These are phyloP conservation scores for Ganoderma leucocontextum DNA, from an alignment of 1,284 basidiomycete species.

Conservation along the genomic window DNA sequence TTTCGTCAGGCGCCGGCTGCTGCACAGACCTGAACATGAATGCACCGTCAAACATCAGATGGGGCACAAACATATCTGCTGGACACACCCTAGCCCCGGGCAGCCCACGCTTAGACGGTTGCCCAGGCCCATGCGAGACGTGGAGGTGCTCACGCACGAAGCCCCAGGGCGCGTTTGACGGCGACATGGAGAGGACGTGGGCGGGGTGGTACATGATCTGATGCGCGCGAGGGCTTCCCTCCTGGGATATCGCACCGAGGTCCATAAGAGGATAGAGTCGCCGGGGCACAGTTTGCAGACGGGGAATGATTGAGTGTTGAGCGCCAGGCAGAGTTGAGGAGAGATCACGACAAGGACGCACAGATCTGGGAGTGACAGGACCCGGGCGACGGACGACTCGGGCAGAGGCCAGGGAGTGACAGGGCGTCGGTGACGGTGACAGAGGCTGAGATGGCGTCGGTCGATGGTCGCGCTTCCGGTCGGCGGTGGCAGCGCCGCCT, in stretches of 20 bases:
- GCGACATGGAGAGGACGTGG: slow-evolving; percentile 17
- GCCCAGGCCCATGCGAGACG: not conserved
- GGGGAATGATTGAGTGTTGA: slow-evolving; percentile 10
- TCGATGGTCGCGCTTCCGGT: slow-evolving; percentile 2
- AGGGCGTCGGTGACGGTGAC: not conserved
- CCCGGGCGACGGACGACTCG: not conserved
- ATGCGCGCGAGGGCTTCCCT: slow-evolving; percentile 17
- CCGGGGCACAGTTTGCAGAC: slow-evolving; percentile 4
- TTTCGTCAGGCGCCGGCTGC: slow-evolving; percentile 15
- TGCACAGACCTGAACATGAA: slow-evolving; percentile 17
- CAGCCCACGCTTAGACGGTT: not conserved
- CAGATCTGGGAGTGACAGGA: slow-evolving; percentile 17
- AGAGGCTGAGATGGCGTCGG: slow-evolving; percentile 12
- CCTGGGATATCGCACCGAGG: slow-evolving; percentile 11
- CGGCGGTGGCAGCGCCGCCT: slow-evolving; percentile 6
- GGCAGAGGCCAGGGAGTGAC: slow-evolving; percentile 1
- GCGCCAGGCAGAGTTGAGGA: not conserved
- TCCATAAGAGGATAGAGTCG: slow-evolving; percentile 19
- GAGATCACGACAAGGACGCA: slow-evolving; percentile 28
- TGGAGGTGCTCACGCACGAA: not conserved
- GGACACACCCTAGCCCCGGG: slow-evolving; percentile 2
- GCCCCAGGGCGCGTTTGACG: slow-evolving; percentile 19
- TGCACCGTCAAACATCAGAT: slow-evolving; percentile 21
- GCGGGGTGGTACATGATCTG: slow-evolving; percentile 25
- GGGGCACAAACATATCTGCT: slow-evolving; percentile 20